Evolutionary conservation across 1,284 basidiomycete genomes (phyloP).

Genomic region (Leccinum pallidistipes): DNA sequence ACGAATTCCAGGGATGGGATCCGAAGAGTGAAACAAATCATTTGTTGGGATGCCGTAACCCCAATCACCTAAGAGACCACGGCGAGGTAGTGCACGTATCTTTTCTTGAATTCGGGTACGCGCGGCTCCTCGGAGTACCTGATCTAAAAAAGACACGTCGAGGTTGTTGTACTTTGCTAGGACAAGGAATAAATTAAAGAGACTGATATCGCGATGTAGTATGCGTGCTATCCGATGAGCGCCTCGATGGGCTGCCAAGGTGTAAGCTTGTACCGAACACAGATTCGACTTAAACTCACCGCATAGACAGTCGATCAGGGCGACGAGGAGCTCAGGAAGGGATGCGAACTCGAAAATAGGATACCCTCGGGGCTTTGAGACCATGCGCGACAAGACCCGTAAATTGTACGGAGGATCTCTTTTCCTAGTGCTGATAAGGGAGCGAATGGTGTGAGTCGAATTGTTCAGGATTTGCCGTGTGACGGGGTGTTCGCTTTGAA

Average conservation of each 20-base stretch:
- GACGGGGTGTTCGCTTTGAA: conserved; percentile 1
- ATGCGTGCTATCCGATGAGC: neutral
- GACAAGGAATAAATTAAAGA: conserved; percentile 8
- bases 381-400: neutral
- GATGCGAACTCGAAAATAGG: neutral
- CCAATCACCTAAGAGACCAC: conserved; percentile 8
- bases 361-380: neutral
- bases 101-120: neutral
- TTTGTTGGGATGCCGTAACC: neutral
- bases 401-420: neutral
- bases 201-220: conserved; percentile 9
- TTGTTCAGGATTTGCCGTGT: neutral
- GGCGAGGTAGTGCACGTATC: neutral
- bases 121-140: neutral
- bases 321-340: neutral
- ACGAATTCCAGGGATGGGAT: neutral
- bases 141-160: neutral
- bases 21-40: too few species aligned
- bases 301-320: neutral
- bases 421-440: neutral
- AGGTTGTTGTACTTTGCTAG: neutral
- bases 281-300: neutral
- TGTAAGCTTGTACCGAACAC: neutral
- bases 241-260: conserved; percentile 2
- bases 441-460: conserved; percentile 3